phyloP scores from a whole-genome alignment of 768 basidiomycete species.

The Crucibulum laeve region DNA sequence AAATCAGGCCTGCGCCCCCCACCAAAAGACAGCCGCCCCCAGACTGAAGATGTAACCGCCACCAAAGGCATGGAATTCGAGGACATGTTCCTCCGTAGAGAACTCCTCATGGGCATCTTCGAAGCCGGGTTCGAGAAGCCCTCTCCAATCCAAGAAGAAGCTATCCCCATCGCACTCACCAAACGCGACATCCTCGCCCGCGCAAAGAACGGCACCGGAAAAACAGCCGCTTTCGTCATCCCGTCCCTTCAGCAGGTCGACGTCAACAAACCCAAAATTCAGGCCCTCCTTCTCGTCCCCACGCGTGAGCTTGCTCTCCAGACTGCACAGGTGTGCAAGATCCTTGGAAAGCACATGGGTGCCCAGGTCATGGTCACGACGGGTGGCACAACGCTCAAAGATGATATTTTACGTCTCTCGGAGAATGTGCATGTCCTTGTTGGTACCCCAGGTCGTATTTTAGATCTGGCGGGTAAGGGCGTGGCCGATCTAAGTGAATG shows the following conservation, averaged over 20 bases:
- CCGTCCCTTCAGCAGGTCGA: conserved; percentile 94
- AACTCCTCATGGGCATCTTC: conserved; percentile 99
- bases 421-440: conserved; percentile 95
- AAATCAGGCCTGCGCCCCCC: conserved; percentile 77
- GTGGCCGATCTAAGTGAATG: conserved; percentile 94
- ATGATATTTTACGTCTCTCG: conserved; percentile 90
- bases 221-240: conserved; percentile 99
- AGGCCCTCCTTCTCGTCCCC: conserved; percentile 93
- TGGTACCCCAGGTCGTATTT: conserved; percentile 93
- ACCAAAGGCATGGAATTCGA: conserved; percentile 96
- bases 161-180: conserved; percentile 91
- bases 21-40: conserved; percentile 88
- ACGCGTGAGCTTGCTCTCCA: conserved; percentile 98
- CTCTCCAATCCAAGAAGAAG: conserved; percentile 98
- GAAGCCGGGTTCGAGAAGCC: conserved; percentile 97
- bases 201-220: conserved; percentile 95
- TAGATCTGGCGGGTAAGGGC: conserved; percentile 89
- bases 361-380: conserved; percentile 99
- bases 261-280: conserved; percentile 79
- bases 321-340: conserved; percentile 98
- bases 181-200: conserved; percentile 93
- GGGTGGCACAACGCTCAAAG: conserved; percentile 95
- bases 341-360: conserved; percentile 91
- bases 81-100: conserved; percentile 87
- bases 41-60: conserved; percentile 94